Evolutionary conservation across 2,329 filamentous ascomycete species (phyloP), one percentile per base, ranked within the genome.

Genomic region (Chaetomium globosum): DNA sequence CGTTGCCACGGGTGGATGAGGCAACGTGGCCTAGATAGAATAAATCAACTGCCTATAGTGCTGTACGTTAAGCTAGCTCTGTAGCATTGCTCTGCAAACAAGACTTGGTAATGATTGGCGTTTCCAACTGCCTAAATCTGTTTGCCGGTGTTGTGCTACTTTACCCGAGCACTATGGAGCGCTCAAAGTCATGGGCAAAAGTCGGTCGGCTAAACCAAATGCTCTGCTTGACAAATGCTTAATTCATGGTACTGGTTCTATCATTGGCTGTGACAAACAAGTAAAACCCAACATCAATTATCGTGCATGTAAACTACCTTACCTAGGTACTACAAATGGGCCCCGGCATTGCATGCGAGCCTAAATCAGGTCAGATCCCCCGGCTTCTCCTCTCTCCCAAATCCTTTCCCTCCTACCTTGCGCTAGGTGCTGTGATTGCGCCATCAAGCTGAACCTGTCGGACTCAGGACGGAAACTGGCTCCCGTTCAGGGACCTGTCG

Each of bases 91-190:
- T 26, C 48, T 66, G 43, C 62, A 55, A 56, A 57, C 61, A 46
- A 36, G 31, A 57, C 23, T 53, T 16, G 19, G 53, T 55, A 63
- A 39, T 65, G 67, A 68, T 65, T 69, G 64, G 65, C 60, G 61
- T 62, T 23, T 51, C 6, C 63, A 69, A 70, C 68, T 70, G 70
- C 68, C 70, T 71, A 71, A 70, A 71, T 67, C 33, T 55, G 33
- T 63, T 48, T 60, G 33, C 39, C 59, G 59, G 51, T 26, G 54
- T 39, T 48, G 30, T 59, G 39, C 36, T 39, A 54, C 56, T 68
- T 71, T 70, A 70, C 57, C 70, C 68, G 64, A 49, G 48, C 21
- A 48, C 9, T 28, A 4, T 26, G 3, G 1, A n/a, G 26, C 16
- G 1, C n/a, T 12, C 5, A 19, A 21, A 6, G 16, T n/a, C 1